A percentile compares a stretch with the other conserved stretches of the same genome.
These are phyloP conservation scores for Pythium rishiriense DNA, from an alignment of 352 stramenopile genomes.

Conservation along the genomic window DNA sequence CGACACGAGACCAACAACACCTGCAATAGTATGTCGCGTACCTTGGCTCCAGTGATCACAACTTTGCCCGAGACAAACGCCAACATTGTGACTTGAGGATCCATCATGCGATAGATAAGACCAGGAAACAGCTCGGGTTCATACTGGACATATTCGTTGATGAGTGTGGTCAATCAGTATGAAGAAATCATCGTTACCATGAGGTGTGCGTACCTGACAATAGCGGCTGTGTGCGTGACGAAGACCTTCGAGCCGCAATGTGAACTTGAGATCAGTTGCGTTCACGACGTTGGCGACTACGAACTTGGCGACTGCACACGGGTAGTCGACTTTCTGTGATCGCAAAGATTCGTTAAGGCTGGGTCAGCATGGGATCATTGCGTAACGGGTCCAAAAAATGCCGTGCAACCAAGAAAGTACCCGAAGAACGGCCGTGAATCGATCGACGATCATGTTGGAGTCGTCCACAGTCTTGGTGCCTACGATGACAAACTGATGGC, in stretches of 20 bases:
- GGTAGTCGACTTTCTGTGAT: conserved; percentile 60
- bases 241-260: conserved; percentile 74
- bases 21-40: conserved; percentile 12
- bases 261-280: conserved; percentile 91
- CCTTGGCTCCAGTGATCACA: conserved; percentile 94
- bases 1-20: background rate
- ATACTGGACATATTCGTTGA: conserved; percentile 52
- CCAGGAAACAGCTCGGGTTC: conserved; percentile 98
- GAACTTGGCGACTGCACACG: conserved; percentile 45
- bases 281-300: conserved; percentile 86
- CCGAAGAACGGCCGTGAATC: conserved; percentile 60
- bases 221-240: conserved; percentile 57
- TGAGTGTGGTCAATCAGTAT: background rate
- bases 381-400: background rate
- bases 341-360: too few species aligned
- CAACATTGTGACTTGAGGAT: conserved; percentile 93
- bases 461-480: conserved; percentile 44
- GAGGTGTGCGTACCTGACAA: conserved; percentile 72
- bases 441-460: conserved; percentile 46
- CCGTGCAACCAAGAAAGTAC: conserved; percentile 25
- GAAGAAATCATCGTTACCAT: background rate
- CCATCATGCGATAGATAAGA: conserved; percentile 95
- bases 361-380: too few species aligned
- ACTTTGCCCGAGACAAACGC: conserved; percentile 99
- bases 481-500: conserved; percentile 61